Conservation (phyloP, 176 grass and related monocot species). For the Oryza longistaminata region DNA sequence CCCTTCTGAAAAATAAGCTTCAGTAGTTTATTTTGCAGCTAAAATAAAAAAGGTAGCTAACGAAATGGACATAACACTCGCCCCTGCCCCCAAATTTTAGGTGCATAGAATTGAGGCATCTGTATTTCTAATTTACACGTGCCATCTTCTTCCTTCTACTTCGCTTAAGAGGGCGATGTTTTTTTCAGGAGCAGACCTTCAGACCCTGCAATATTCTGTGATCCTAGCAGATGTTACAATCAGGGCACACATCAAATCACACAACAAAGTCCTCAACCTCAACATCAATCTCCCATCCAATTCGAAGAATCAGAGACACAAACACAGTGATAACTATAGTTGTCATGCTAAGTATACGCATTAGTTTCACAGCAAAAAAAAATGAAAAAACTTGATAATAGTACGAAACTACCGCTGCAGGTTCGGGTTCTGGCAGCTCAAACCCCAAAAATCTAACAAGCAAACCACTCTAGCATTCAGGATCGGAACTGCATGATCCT, state of each 20-base stretch:
- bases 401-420: not conserved
- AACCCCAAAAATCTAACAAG: not conserved
- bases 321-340: not conserved
- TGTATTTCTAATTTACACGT: constrained; percentile 14
- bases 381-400: not conserved
- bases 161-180: not conserved
- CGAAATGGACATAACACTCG: not conserved
- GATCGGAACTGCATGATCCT: constrained; percentile 2
- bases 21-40: not conserved
- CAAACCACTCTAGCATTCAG: not conserved
- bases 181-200: not conserved
- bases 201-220: not conserved
- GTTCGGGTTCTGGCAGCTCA: constrained; percentile 21
- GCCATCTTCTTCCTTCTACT: not conserved
- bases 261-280: not conserved
- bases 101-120: not conserved
- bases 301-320: constrained; percentile 6
- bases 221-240: not conserved
- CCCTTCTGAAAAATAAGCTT: not conserved
- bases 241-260: not conserved
- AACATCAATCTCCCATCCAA: not conserved
- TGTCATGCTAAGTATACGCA: not conserved
- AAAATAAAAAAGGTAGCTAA: not conserved
- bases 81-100: not conserved
- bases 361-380: not conserved